Percentiles rank a stretch among this genome's conserved stretches.
phyloP scores from a whole-genome alignment of 352 stramenopile genomes.

The Aphanomyces stellatus region DNA sequence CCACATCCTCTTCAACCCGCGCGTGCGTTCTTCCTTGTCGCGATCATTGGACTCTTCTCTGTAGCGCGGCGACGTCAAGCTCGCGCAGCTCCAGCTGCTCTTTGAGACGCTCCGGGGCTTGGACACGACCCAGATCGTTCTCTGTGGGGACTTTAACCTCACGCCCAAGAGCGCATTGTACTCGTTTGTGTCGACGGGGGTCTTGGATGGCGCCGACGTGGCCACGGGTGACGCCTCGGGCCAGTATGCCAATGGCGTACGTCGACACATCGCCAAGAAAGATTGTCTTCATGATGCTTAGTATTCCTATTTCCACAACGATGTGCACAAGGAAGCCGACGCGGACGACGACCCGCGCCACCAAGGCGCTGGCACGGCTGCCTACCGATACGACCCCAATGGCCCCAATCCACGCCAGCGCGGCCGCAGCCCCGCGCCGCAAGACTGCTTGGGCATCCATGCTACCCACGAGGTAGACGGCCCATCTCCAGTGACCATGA shows the following conservation, averaged over 20 bases:
- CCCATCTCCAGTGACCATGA: no score
- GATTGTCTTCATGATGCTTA: not conserved
- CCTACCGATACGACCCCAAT: slow-evolving; percentile 29
- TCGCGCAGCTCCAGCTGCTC: slow-evolving; percentile 48
- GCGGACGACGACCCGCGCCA: slow-evolving; percentile 28
- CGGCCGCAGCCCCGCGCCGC: not conserved
- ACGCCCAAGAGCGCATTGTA: slow-evolving; percentile 55
- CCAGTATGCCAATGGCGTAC: not conserved
- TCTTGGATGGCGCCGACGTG: slow-evolving; percentile 28
- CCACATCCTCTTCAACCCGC: slow-evolving; percentile 63
- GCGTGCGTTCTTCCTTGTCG: slow-evolving; percentile 25
- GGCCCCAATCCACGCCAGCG: not conserved
- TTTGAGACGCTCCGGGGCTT: slow-evolving; percentile 30
- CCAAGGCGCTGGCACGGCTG: slow-evolving; percentile 30
- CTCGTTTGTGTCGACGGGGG: slow-evolving; percentile 40
- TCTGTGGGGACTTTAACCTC: slow-evolving; percentile 66
- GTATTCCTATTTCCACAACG: slow-evolving; percentile 12
- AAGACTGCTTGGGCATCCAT: not conserved
- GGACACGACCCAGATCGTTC: slow-evolving; percentile 29
- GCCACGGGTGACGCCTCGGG: not conserved
- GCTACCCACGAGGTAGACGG: not conserved
- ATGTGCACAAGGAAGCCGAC: slow-evolving; percentile 21
- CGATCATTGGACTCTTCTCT: not conserved
- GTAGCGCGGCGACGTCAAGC: slow-evolving; percentile 56
- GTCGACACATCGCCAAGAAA: not conserved